Conservation (phyloP, 78 protist genomes). For the Dictyostelium citrinum region DNA sequence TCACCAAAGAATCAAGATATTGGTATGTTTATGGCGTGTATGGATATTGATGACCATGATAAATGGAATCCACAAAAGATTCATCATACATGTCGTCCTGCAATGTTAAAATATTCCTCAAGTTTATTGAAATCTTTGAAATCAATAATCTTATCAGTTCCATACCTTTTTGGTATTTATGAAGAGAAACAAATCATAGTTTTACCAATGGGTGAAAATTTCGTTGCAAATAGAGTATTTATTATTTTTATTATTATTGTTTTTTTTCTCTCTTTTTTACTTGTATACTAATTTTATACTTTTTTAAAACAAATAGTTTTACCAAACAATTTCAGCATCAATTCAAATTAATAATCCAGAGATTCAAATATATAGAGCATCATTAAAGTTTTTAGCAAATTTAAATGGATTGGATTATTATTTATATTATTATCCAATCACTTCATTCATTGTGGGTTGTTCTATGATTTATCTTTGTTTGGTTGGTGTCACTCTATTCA, state of each 20-base stretch:
- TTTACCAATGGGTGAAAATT: constrained; percentile 60
- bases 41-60: constrained; percentile 53
- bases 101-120: constrained; percentile 44
- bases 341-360: constrained; percentile 34
- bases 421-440: constrained; percentile 33
- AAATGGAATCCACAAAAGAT: constrained; percentile 63
- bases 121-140: neutral
- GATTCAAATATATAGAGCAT: constrained; percentile 61
- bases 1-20: constrained; percentile 62
- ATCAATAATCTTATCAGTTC: neutral
- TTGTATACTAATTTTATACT: no score
- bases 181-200: constrained; percentile 51
- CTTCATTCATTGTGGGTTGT: constrained; percentile 34
- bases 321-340: constrained; percentile 48
- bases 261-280: neutral
- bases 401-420: constrained; percentile 52
- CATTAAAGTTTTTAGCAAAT: constrained; percentile 29
- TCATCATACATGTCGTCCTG: constrained; percentile 42
- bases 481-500: neutral
- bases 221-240: constrained; percentile 40
- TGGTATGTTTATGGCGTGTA: constrained; percentile 73
- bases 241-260: neutral
- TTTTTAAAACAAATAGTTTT: constrained; percentile 43
- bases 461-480: neutral
- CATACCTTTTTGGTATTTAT: constrained; percentile 36